Evolutionary conservation across 2,329 filamentous ascomycete species (phyloP).

Genomic region (Pleurostoma richardsiae): DNA sequence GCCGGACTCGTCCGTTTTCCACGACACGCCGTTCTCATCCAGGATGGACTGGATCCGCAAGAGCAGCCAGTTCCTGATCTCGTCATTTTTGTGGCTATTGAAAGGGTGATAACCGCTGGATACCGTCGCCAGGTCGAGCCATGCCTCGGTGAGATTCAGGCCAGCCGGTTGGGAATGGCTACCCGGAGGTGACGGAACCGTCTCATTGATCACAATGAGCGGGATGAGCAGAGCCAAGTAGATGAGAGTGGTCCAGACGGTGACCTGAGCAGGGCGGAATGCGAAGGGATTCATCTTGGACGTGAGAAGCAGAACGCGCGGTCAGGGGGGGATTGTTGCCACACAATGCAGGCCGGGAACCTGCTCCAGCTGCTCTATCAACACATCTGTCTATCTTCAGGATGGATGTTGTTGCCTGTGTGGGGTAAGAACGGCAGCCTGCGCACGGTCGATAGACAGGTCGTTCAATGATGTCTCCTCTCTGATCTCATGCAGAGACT

Average conservation of each 20-base stretch:
- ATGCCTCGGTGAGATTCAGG: conserved; percentile 79
- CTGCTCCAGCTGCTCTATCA: no score
- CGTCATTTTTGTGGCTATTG: conserved; percentile 79
- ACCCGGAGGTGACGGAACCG: conserved; percentile 64
- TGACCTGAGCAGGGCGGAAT: conserved; percentile 78
- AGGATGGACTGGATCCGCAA: conserved; percentile 66
- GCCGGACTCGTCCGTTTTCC: conserved; percentile 30
- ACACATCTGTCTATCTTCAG: no score
- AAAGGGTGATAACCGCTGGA: conserved; percentile 79
- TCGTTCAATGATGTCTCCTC: no score
- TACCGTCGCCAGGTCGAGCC: conserved; percentile 74
- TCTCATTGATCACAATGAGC: conserved; percentile 69
- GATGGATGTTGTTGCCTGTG: no score
- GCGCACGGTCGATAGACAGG: no score
- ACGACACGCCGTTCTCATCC: conserved; percentile 50
- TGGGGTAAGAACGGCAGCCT: no score
- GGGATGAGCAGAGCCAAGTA: conserved; percentile 76
- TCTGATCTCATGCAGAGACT: no score
- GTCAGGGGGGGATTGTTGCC: no score
- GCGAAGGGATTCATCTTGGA: conserved; percentile 53
- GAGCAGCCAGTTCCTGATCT: conserved; percentile 72
- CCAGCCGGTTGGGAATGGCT: conserved; percentile 44
- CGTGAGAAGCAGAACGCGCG: no score
- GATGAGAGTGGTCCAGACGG: conserved; percentile 67
- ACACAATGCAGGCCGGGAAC: no score